phyloP scores from a whole-genome alignment of 2,329 filamentous ascomycete genomes.

The Fusarium sp. region DNA sequence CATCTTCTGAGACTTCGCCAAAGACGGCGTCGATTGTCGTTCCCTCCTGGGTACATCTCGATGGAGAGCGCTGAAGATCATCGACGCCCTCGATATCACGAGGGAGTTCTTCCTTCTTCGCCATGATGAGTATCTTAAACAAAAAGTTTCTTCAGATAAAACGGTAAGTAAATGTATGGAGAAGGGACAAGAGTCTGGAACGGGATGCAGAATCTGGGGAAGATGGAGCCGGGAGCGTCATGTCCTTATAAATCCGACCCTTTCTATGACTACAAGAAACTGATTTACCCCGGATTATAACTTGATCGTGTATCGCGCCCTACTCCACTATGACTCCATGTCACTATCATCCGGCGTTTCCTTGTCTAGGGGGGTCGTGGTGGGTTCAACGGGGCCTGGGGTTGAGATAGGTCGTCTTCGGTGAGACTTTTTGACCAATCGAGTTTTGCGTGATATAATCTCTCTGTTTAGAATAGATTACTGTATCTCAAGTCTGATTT shows the following conservation, averaged over 20 bases:
- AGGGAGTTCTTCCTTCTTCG: conserved; percentile 20
- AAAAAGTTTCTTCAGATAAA: neutral
- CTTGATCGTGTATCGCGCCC: conserved; percentile 17
- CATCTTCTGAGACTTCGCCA: conserved; percentile 13
- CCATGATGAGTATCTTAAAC: neutral
- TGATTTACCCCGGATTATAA: conserved; percentile 31
- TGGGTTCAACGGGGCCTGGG: neutral
- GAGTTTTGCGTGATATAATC: conserved; percentile 9
- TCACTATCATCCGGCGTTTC: conserved; percentile 10
- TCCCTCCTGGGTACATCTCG: neutral
- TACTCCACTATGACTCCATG: conserved; percentile 18
- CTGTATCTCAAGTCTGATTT: neutral
- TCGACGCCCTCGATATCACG: conserved; percentile 10
- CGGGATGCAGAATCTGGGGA: conserved; percentile 19
- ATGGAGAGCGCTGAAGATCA: neutral
- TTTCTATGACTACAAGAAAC: conserved; percentile 27
- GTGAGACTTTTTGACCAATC: neutral
- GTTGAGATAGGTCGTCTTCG: neutral
- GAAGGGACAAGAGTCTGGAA: neutral
- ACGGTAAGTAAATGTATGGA: neutral
- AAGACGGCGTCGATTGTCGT: conserved; percentile 19
- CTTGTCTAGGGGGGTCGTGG: neutral
- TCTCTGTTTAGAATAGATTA: neutral
- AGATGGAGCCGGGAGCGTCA: conserved; percentile 13
- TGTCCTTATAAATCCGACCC: conserved; percentile 8